Base-by-base conservation (phyloP, 805 yeast species). In the Saccharomycopsis amapae region DNA sequence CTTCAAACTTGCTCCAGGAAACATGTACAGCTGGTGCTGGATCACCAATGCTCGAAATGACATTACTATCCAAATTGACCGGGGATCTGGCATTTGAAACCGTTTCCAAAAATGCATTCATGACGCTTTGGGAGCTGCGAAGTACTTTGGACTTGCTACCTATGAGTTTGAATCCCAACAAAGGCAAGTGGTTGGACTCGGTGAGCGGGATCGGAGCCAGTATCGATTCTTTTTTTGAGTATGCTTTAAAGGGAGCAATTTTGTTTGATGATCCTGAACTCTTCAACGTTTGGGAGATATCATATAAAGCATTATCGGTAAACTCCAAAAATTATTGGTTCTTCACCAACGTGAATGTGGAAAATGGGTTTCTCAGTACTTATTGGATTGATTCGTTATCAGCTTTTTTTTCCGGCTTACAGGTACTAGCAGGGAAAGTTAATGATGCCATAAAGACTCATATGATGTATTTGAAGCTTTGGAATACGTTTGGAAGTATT, bases 21-120 rank as follows among this genome's bases (percentile, higher is more conserved):
- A 88, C 88, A 5, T 88, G 96, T 58, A 75, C 88, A 0, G 83
- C 96, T 0, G 97, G 96, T 2, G 90, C 89, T 15, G 82, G 88
- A 0, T 78, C 89, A 1, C 85, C 95, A 2, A 71, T 87, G 50
- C 66, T 89, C 32, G 97, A 89, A 62, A 76, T 90, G 59, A 75
- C 89, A 0, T 62, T 89, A 32, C 65, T 89, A 24, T 85, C 95
- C 1, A 64, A 76, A 41, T 67, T 90, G 20, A 84, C 95, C 0
- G 81, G 83, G 3, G 90, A 89, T 58, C 68, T 75, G 2, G 68
- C 75, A 31, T 90, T 85, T 60, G 93, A 81, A 54, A 61, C 66
- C 4, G 69, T 73, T 1, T 72, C 93, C 1, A 71, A 75, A 46
- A 59, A 65, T 37, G 81, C 95, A 0, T 84, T 81, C 55, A 69